Base-by-base conservation (phyloP, 208 protist species). In the Wallacemonas sp. region DNA sequence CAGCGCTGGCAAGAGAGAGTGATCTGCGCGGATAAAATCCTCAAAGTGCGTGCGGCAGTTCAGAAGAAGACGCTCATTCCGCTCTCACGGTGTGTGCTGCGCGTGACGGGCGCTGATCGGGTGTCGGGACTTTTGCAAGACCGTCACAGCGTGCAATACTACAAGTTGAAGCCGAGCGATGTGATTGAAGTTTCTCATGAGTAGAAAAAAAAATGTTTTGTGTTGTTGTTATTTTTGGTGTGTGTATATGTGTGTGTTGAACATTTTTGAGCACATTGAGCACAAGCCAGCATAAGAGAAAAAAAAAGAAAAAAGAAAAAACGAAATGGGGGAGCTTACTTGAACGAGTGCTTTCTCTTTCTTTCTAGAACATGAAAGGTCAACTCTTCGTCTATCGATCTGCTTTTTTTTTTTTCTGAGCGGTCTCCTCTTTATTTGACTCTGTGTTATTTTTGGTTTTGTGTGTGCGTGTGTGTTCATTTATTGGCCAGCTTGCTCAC, bases 1-100 rank as follows among this genome's bases (percentile, higher is more conserved):
- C 77, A 90, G 49, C 76, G 79, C 17, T 96, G 88, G 86, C 82
- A 91, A 24, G 55, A 88, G 42, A 70, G 74, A 1, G 28, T 95
- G 41, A 62, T 49, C 2, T 64, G 49, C n/a, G 82, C 60, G 54
- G 90, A 96, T 38, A 92, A 89, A 70, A 79, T 96, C 9, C 62
- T 96, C 27, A 77, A 75, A 49, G 60, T 96, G 33, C 85, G 90
- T 9, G 82, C 88, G 3, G 69, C 76, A 11, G 90, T 93, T 33
- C 90, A 96, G 64, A 79, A 79, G 15, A 70, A 70, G 31, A 96
- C 90, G 33, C 72, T 91, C 46, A 96, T 96, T 54, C 90, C 90
- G 1, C 77, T 96, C 31, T 89, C 88, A 1, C 85, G 90, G 2
- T 92, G 86, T 72, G 74, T 77, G 14, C 67, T 96, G 45, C 65